Base-by-base conservation (phyloP, 257 asterid species). In the Fraxinus pennsylvanica region DNA sequence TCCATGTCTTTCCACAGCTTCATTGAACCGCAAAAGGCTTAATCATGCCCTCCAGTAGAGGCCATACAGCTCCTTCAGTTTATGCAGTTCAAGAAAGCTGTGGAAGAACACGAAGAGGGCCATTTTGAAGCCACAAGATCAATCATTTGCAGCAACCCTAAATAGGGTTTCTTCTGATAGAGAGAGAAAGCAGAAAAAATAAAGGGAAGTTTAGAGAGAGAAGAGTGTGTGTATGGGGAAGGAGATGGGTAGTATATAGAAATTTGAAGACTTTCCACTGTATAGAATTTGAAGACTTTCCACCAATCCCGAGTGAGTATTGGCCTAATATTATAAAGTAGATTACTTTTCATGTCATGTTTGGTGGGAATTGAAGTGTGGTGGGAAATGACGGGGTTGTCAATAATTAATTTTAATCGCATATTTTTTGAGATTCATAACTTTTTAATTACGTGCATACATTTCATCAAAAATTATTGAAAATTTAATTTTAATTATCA, bases 41-140 rank as follows among this genome's bases (percentile, higher is more conserved):
- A 76, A 35, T 36, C 73, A 50, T 68, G 74, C 54, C 63, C 71
- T 66, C 76, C 82, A 22, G 70, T 76, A 15, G 72, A 32, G 47
- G 57, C 14, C 66, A 27, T 68, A 71, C 83, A 69, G 81, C 13
- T 71, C 78, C 67, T 83, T 85, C 86, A 29, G 54, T 63, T 2
- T 50, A 22, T 77, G 92, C 97, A 90, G 98, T 93, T 93, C 98
- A 93, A 93, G 98, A 93, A 93, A 93, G 97, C 98, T 89, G 98
- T 93, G 98, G 98, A 91, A 91, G 82, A 87, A 82, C 78, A 93
- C 84, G 87, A 85, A 87, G 87, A 86, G 92, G 77, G 82, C 83
- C 97, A 91, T 82, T 39, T 33, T n/a, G 61, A 2, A 21, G 30
- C 30, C 78, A 63, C 33, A 41, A 13, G 27, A 10, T 30, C 22